Percentiles rank a stretch among this genome's conserved stretches.
Evolutionary conservation across 2,329 filamentous ascomycete species (phyloP).

Genomic region (Penicillium crustosum): DNA sequence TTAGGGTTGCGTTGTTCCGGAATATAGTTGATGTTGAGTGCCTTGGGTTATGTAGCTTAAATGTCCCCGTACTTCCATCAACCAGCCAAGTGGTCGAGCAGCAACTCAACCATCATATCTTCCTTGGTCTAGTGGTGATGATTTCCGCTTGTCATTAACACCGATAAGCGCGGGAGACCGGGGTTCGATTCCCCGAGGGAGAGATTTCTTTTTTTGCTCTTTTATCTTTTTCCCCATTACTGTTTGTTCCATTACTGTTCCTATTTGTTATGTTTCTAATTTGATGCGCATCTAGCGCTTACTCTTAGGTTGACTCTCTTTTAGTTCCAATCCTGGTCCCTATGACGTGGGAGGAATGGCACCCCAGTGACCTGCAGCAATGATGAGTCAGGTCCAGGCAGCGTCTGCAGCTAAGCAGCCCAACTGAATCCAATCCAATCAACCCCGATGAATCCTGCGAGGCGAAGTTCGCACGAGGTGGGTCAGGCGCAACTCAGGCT

Average conservation of each 20-base stretch:
- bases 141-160: slow-evolving; percentile 32
- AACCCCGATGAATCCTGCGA: not conserved
- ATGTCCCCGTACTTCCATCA: not conserved
- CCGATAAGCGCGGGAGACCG: slow-evolving; percentile 36
- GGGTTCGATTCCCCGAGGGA: slow-evolving; percentile 39
- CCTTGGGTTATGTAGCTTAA: not conserved
- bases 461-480: not conserved
- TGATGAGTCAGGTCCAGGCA: slow-evolving; percentile 9
- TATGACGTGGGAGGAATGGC: not conserved
- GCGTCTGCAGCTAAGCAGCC: too few relatives aligned
- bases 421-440: not conserved
- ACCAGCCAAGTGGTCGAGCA: slow-evolving; percentile 27
- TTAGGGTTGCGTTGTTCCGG: not conserved
- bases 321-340: too few relatives aligned
- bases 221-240: too few relatives aligned
- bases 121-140: slow-evolving; percentile 34
- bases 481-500: not conserved
- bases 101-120: slow-evolving; percentile 23
- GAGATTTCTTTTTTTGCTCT: slow-evolving; percentile 20
- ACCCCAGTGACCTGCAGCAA: not conserved
- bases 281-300: not conserved
- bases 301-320: too few relatives aligned
- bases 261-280: too few relatives aligned
- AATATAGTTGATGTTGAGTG: too few relatives aligned
- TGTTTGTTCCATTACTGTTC: too few relatives aligned